A percentile compares a stretch with the other conserved stretches of the same genome.
These are phyloP conservation scores for Arabis alpina DNA, from an alignment of 345 rosid species.

Conservation along the genomic window DNA sequence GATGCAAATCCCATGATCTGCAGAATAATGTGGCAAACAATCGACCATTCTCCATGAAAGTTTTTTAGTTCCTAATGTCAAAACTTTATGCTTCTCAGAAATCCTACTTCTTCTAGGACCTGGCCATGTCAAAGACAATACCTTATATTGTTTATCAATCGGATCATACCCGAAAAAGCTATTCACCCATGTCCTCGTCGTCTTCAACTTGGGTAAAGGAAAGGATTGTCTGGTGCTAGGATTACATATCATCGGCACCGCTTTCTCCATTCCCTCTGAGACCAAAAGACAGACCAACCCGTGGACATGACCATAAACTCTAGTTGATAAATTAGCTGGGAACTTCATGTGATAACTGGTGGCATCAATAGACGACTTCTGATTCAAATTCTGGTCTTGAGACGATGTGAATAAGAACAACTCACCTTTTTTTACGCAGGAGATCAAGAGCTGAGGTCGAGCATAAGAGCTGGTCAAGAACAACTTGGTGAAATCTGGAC, in stretches of 20 bases:
- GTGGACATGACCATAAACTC: not conserved
- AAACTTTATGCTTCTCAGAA: not conserved
- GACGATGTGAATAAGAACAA: slow-evolving; percentile 4
- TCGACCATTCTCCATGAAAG: slow-evolving; percentile 1
- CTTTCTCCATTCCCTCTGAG: not conserved
- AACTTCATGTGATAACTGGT: not conserved
- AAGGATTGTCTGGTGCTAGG: slow-evolving; percentile 15
- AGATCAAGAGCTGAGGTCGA: not conserved
- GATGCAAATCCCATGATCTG: not conserved
- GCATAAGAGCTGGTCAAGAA: not conserved
- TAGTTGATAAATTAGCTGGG: not conserved
- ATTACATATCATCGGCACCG: not conserved
- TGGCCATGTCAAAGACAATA: not conserved
- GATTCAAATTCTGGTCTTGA: not conserved
- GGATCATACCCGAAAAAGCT: not conserved
- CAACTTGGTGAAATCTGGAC: not conserved
- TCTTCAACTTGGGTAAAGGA: not conserved
- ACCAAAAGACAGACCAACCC: slow-evolving; percentile 1
- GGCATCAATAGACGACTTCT: not conserved
- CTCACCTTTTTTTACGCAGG: not conserved
- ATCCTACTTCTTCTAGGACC: not conserved
- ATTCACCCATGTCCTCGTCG: not conserved
- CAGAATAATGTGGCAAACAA: not conserved
- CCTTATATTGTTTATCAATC: slow-evolving; percentile 1
- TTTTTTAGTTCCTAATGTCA: not conserved